phyloP scores from a whole-genome alignment of 1,284 basidiomycete genomes.

The Boletellus deceptivus region DNA sequence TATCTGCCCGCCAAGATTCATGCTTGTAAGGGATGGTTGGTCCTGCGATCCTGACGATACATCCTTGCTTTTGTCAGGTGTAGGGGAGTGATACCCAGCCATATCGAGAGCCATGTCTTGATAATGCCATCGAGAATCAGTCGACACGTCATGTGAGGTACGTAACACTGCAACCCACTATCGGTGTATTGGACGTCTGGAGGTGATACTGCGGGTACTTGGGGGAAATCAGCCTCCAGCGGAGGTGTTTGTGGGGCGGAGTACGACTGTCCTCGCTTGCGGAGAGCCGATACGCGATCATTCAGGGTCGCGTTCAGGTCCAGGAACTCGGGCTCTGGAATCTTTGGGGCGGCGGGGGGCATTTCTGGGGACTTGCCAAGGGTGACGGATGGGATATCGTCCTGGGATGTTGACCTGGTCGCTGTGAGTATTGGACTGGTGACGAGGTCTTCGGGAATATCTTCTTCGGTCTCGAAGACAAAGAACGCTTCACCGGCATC shows the following conservation, averaged over 20 bases:
- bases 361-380: slow-evolving; percentile 18
- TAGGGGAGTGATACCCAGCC: slow-evolving; percentile 60
- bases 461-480: slow-evolving; percentile 94
- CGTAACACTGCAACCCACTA: slow-evolving; percentile 45
- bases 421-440: slow-evolving; percentile 87
- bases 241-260: slow-evolving; percentile 29
- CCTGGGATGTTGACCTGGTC: slow-evolving; percentile 43
- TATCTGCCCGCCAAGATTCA: slow-evolving; percentile 17
- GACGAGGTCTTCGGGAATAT: slow-evolving; percentile 90
- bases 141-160: neutral
- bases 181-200: slow-evolving; percentile 69
- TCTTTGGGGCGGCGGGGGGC: slow-evolving; percentile 30
- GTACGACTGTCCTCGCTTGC: slow-evolving; percentile 25
- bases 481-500: slow-evolving; percentile 99
- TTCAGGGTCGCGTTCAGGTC: slow-evolving; percentile 25
- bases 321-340: slow-evolving; percentile 33
- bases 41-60: slow-evolving; percentile 6
- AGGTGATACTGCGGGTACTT: slow-evolving; percentile 40
- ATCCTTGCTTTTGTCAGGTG: slow-evolving; percentile 27
- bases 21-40: neutral
- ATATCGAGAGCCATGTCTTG: slow-evolving; percentile 64
- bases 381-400: slow-evolving; percentile 26
- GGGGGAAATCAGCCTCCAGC: slow-evolving; percentile 19
- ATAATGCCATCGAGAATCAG: slow-evolving; percentile 5
- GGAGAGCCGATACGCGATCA: slow-evolving; percentile 17